Evolutionary conservation across 2,329 filamentous ascomycete genomes (phyloP), one percentile per base, ranked within the genome.

Genomic region (Pestalotiopsis sp.): DNA sequence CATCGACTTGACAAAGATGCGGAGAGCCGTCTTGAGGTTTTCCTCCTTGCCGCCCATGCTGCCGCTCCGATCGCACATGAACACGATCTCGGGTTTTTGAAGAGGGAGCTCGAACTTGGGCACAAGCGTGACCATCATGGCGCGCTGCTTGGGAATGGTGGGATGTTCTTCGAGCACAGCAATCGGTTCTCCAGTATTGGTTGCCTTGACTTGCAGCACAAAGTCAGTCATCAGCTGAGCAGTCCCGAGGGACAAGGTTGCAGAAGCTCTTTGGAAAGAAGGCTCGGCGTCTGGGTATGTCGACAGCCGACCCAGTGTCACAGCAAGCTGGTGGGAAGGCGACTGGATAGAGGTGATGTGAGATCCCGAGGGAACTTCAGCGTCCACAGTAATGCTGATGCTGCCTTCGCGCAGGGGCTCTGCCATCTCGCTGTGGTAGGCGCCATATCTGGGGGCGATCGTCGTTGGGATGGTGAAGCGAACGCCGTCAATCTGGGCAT

Each of bases 51-150:
- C 71, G 0, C 57, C 31, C 90, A 92, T 92, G 69, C 90, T 92
- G 0, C 90, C 91, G 68, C 90, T 92, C 65, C 91, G 86, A 76
- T 94, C 92, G 67, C 90, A 91, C 4, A 94, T 81, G 72, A 94
- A 94, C 20, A 94, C 87, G 25, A 94, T 85, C 75, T 94, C 92
- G 3, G 84, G 82, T 67, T 77, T 79, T 9, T 84, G 82, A 0
- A 84, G 76, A 0, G 88, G 87, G 0, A 93, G 80, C n/a, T 83
- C 82, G 78, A 93, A 93, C 70, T 89, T 90, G 2, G 92, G 92
- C 0, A 94, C 90, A 0, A 94, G 81, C 0, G 91, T 92, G 0
- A 87, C 82, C 91, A 94, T 93, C 69, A 94, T 76, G 0, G 91
- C 91, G 3, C 88, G 84, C 63, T 92, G 89, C 67, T 88, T 83